These are phyloP conservation scores for Trifolium fragiferum DNA, from an alignment of 306 rosid genomes.

Conservation along the genomic window DNA sequence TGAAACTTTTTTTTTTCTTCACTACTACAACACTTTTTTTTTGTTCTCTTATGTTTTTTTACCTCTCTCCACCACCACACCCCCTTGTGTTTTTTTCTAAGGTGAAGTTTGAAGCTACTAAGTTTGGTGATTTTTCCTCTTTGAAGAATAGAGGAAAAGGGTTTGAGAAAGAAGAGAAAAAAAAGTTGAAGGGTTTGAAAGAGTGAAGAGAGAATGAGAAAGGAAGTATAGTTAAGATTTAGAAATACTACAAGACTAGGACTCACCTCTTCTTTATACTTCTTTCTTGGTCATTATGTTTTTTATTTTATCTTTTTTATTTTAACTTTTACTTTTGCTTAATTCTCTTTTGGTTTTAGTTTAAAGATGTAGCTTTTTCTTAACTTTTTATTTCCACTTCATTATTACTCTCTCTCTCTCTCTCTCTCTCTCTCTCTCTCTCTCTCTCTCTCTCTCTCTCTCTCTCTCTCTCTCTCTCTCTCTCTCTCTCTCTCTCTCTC, in stretches of 20 bases:
- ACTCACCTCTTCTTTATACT: constrained; percentile 69
- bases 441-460: too few relatives aligned
- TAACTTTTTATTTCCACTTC: constrained; percentile 52
- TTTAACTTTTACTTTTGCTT: not conserved
- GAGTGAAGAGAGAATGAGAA: not conserved
- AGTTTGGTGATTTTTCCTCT: constrained; percentile 32
- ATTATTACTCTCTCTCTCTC: constrained; percentile 39
- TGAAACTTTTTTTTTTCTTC: constrained; percentile 11
- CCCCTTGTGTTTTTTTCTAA: not conserved
- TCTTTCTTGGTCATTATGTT: constrained; percentile 39
- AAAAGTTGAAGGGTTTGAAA: constrained; percentile 2
- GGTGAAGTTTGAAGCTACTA: not conserved
- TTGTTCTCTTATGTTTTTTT: constrained; percentile 12
- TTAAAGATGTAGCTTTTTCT: constrained; percentile 49
- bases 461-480: constrained; percentile 32
- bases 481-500: constrained; percentile 35
- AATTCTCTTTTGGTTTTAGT: constrained; percentile 44
- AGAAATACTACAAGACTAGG: constrained; percentile 39
- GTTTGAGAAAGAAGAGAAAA: constrained; percentile 18
- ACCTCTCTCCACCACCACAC: constrained; percentile 52
- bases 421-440: too few relatives aligned
- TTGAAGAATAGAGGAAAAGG: constrained; percentile 14
- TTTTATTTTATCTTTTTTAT: not conserved
- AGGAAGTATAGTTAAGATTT: constrained; percentile 41
- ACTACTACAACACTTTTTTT: constrained; percentile 30